These are phyloP conservation scores for Gossypium sturtianum DNA, from an alignment of 345 rosid genomes.

Conservation along the genomic window DNA sequence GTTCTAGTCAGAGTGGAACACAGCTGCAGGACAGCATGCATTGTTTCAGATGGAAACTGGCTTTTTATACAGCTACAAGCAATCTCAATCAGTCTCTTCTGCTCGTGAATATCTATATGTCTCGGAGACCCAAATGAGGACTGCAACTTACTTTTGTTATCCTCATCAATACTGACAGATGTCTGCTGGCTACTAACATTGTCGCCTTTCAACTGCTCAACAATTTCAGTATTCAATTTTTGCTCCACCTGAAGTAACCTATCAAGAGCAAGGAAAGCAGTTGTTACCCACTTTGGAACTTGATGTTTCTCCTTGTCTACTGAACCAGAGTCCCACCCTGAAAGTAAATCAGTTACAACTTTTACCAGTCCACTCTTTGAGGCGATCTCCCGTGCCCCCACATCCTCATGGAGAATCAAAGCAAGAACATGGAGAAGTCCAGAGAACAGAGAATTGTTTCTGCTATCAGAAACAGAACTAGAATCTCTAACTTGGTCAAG, in stretches of 20 bases:
- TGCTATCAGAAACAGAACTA: conserved; percentile 44
- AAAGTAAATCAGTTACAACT: conserved; percentile 62
- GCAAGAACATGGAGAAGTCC: conserved; percentile 86
- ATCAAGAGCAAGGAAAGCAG: conserved; percentile 92
- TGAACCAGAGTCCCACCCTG: conserved; percentile 62
- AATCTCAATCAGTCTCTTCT: conserved; percentile 80
- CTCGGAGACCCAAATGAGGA: conserved; percentile 45
- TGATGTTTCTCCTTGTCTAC: conserved; percentile 40
- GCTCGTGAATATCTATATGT: conserved; percentile 51
- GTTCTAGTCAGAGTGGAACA: conserved; percentile 79
- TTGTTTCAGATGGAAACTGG: conserved; percentile 81
- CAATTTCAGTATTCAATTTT: conserved; percentile 64
- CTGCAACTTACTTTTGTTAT: conserved; percentile 57
- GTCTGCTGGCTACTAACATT: conserved; percentile 36
- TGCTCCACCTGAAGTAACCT: conserved; percentile 80
- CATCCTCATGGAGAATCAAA: conserved; percentile 85
- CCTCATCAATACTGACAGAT: conserved; percentile 57
- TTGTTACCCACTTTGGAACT: conserved; percentile 91
- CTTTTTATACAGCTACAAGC: conserved; percentile 70
- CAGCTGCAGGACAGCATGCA: conserved; percentile 89
- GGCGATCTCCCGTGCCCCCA: conserved; percentile 76
- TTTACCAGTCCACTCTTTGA: conserved; percentile 66
- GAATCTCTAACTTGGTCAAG: conserved; percentile 61
- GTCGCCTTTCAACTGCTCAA: conserved; percentile 63
- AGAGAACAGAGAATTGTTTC: conserved; percentile 49